Percentiles rank a stretch among this genome's conserved stretches.
phyloP scores from a whole-genome alignment of 1,284 basidiomycete species.

The Lentinula novae-zelandiae region DNA sequence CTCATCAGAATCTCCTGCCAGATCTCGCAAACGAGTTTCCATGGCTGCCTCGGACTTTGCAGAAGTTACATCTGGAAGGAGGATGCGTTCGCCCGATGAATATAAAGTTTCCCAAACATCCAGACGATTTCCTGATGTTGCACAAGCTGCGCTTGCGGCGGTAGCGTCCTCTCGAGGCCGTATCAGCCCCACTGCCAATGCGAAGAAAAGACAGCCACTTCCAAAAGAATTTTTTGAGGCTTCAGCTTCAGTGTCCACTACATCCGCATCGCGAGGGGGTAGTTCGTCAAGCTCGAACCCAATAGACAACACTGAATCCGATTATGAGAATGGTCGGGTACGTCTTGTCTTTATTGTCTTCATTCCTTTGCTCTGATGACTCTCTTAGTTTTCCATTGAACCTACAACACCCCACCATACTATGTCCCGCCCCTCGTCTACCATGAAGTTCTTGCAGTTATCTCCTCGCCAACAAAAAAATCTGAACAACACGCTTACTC shows the following conservation, averaged over 20 bases:
- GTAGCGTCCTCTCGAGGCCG: conserved; percentile 48
- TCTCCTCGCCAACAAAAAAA: conserved; percentile 24
- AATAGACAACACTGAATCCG: not conserved
- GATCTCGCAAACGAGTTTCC: conserved; percentile 24
- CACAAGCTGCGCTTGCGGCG: conserved; percentile 56
- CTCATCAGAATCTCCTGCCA: conserved; percentile 10
- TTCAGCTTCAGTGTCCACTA: not conserved
- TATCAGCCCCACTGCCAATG: conserved; percentile 34
- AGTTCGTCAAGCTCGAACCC: conserved; percentile 3
- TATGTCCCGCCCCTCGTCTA: not conserved
- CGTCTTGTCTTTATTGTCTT: not conserved
- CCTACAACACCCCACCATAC: not conserved
- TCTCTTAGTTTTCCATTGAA: not conserved
- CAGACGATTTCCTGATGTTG: conserved; percentile 28
- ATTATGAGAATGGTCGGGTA: conserved; percentile 3
- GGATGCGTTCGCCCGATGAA: conserved; percentile 25
- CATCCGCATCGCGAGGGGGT: conserved; percentile 1
- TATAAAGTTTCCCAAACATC: conserved; percentile 17
- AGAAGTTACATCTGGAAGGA: conserved; percentile 26
- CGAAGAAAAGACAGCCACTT: conserved; percentile 49
- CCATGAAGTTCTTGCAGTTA: conserved; percentile 18
- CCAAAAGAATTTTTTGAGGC: conserved; percentile 58
- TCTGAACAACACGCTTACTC: conserved; percentile 3
- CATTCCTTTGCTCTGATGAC: not conserved
- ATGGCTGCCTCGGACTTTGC: conserved; percentile 21